A percentile compares a stretch with the other conserved stretches of the same genome.
These are phyloP conservation scores for Brassica hybrid DNA, from an alignment of 441 rosid genomes.

Conservation along the genomic window DNA sequence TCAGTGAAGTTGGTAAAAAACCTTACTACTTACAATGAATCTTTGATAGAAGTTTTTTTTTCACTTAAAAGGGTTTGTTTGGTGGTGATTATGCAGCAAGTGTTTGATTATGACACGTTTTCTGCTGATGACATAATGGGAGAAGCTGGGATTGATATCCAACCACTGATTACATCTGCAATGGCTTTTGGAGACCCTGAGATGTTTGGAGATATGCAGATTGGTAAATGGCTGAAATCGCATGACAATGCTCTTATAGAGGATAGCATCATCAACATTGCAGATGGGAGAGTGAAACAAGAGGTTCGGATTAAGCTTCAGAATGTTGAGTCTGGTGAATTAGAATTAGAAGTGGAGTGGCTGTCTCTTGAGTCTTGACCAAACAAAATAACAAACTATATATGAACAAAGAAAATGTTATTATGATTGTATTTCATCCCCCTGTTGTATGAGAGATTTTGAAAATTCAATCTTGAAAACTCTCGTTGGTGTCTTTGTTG, in stretches of 20 bases:
- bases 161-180: not conserved
- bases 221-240: constrained; percentile 2
- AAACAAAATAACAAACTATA: not conserved
- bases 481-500: not conserved
- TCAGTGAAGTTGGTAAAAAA: constrained; percentile 3
- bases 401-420: not conserved
- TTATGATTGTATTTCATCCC: no score
- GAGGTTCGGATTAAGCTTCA: not conserved
- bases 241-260: constrained; percentile 10
- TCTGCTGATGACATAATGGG: constrained; percentile 1
- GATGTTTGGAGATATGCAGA: constrained; percentile 5
- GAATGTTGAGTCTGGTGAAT: not conserved
- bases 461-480: constrained; percentile 7
- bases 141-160: not conserved
- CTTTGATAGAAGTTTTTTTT: not conserved
- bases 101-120: not conserved
- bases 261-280: not conserved
- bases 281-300: constrained; percentile 4
- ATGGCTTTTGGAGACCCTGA: constrained; percentile 5
- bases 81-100: not conserved
- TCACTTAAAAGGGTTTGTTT: not conserved
- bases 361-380: not conserved
- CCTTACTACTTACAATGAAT: no score
- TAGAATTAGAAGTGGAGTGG: not conserved
- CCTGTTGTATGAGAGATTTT: not conserved